phyloP scores from a whole-genome alignment of 1,284 basidiomycete genomes.

The Rhodotorula sp. region DNA sequence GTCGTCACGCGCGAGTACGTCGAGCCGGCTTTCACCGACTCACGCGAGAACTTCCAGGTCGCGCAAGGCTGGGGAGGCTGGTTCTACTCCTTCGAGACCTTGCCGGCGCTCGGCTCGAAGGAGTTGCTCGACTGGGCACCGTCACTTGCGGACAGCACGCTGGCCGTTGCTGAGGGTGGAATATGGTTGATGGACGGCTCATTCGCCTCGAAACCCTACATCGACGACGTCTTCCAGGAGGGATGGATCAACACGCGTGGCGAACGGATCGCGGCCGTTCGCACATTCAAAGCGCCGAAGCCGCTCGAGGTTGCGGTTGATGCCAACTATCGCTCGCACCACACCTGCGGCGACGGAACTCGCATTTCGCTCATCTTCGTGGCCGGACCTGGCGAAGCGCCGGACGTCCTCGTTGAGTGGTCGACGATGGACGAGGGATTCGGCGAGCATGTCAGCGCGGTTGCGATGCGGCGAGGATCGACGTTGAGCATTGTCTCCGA shows the following conservation, averaged over 20 bases:
- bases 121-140: not conserved
- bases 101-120: not conserved
- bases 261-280: slow-evolving; percentile 25
- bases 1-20: slow-evolving; percentile 9
- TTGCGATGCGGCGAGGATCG: slow-evolving; percentile 23
- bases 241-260: slow-evolving; percentile 20
- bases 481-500: slow-evolving; percentile 23
- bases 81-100: slow-evolving; percentile 34
- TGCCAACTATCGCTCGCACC: slow-evolving; percentile 21
- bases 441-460: slow-evolving; percentile 18
- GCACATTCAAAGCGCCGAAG: slow-evolving; percentile 26
- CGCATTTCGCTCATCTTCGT: slow-evolving; percentile 15
- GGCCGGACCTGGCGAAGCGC: slow-evolving; percentile 8
- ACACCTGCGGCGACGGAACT: slow-evolving; percentile 36
- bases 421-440: slow-evolving; percentile 19
- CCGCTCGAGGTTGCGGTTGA: slow-evolving; percentile 30
- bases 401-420: slow-evolving; percentile 17
- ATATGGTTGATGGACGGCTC: slow-evolving; percentile 24
- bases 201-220: slow-evolving; percentile 6
- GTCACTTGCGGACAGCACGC: slow-evolving; percentile 1
- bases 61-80: slow-evolving; percentile 38
- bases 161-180: slow-evolving; percentile 7
- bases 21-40: slow-evolving; percentile 26
- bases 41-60: slow-evolving; percentile 30
- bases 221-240: slow-evolving; percentile 22